phyloP scores from a whole-genome alignment of 495 filamentous ascomycete genomes.

The Hypoxylon trugodes region DNA sequence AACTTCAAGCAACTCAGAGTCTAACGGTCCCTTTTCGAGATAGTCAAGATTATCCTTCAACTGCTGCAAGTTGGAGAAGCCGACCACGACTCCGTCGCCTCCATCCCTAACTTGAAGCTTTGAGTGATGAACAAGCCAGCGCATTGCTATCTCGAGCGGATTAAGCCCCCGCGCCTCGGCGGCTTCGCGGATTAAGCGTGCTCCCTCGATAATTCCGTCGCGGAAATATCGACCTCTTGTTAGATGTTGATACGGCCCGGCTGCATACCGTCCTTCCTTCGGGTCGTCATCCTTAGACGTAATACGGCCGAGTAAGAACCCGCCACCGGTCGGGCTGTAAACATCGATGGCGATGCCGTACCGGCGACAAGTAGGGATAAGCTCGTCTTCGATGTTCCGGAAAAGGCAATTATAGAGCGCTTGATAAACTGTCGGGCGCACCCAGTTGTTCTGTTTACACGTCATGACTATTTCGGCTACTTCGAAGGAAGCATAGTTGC shows the following conservation, averaged over 20 bases:
- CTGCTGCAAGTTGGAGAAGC: slow-evolving; percentile 73
- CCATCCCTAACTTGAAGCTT: slow-evolving; percentile 70
- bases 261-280: slow-evolving; percentile 67
- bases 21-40: slow-evolving; percentile 78
- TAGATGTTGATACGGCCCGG: slow-evolving; percentile 55
- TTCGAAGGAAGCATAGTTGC: slow-evolving; percentile 83
- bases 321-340: slow-evolving; percentile 82
- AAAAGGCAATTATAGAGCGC: slow-evolving; percentile 70
- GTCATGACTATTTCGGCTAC: slow-evolving; percentile 81
- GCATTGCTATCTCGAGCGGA: slow-evolving; percentile 74
- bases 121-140: slow-evolving; percentile 81
- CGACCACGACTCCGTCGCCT: slow-evolving; percentile 77
- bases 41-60: slow-evolving; percentile 72
- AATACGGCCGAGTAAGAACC: slow-evolving; percentile 73
- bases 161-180: slow-evolving; percentile 72
- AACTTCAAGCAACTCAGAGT: slow-evolving; percentile 71
- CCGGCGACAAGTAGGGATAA: slow-evolving; percentile 75
- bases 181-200: slow-evolving; percentile 71
- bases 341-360: slow-evolving; percentile 82
- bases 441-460: slow-evolving; percentile 73
- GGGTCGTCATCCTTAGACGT: slow-evolving; percentile 62
- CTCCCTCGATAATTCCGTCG: slow-evolving; percentile 74
- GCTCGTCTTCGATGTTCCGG: slow-evolving; percentile 75
- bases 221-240: slow-evolving; percentile 79
- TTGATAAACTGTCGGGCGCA: slow-evolving; percentile 71